Conservation (phyloP, 2,329 filamentous ascomycete species). For the Gyromitra esculenta region DNA sequence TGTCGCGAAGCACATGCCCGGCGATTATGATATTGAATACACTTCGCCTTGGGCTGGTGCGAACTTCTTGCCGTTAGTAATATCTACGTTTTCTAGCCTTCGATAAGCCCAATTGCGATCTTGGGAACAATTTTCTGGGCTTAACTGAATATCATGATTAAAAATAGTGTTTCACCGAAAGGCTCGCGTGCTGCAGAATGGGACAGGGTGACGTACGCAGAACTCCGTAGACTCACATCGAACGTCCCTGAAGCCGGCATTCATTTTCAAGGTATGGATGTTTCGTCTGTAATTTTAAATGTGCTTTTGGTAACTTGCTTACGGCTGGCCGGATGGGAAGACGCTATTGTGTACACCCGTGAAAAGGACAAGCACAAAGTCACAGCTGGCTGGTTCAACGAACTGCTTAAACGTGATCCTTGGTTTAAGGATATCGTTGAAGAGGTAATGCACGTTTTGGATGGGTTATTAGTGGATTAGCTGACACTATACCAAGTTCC, state of each 20-base stretch:
- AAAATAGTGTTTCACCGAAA: slow-evolving; percentile 60
- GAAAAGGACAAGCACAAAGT: slow-evolving; percentile 69
- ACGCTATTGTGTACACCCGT: slow-evolving; percentile 66
- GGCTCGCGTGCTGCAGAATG: slow-evolving; percentile 63
- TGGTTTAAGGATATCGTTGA: slow-evolving; percentile 79
- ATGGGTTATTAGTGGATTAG: not conserved
- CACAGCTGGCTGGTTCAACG: slow-evolving; percentile 71
- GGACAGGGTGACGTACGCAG: slow-evolving; percentile 73
- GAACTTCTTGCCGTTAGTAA: slow-evolving; percentile 75
- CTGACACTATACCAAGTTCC: slow-evolving; percentile 64
- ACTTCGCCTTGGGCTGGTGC: slow-evolving; percentile 89
- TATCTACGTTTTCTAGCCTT: not conserved
- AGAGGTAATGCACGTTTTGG: slow-evolving; percentile 63
- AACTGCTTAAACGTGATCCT: slow-evolving; percentile 71
- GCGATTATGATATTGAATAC: slow-evolving; percentile 91
- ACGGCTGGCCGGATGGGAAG: slow-evolving; percentile 58
- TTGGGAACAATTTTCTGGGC: not conserved
- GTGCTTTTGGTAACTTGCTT: not conserved
- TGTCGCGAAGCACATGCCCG: slow-evolving; percentile 88
- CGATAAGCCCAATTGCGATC: not conserved
- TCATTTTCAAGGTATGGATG: slow-evolving; percentile 73
- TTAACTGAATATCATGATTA: not conserved
- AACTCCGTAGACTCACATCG: slow-evolving; percentile 69
- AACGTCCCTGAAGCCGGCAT: slow-evolving; percentile 80
- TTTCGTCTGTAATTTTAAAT: not conserved